Percentiles rank a stretch among this genome's conserved stretches.
Conservation (phyloP, 2,329 filamentous ascomycete species). For the Talaromyces sp. region DNA sequence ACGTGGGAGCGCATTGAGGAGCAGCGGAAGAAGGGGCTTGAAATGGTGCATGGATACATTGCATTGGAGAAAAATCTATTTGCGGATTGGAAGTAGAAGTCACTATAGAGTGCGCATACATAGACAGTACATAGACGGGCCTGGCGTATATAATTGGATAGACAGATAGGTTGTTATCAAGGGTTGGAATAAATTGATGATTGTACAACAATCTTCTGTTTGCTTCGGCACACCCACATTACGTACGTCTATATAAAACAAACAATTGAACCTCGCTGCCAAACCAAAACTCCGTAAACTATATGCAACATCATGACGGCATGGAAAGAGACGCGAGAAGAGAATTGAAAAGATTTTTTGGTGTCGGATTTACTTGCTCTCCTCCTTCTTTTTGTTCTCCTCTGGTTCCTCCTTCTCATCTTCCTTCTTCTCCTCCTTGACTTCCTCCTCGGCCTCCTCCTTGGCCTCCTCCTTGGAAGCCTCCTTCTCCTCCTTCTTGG, state of each 20-base stretch:
- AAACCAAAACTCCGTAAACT: neutral
- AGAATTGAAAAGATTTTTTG: neutral
- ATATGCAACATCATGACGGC: constrained; percentile 5
- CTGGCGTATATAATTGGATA: constrained; percentile 4
- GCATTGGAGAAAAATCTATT: constrained; percentile 51
- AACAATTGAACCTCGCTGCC: neutral
- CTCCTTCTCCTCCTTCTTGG: constrained; percentile 21
- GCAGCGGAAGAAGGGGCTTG: constrained; percentile 54
- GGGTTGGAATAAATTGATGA: neutral
- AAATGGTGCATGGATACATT: constrained; percentile 54
- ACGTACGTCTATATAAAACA: neutral
- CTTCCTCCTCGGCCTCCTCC: constrained; percentile 12
- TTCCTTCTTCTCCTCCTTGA: neutral
- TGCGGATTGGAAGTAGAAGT: constrained; percentile 41
- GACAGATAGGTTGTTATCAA: neutral
- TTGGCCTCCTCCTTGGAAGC: constrained; percentile 17
- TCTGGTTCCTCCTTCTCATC: constrained; percentile 5
- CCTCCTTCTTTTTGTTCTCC: constrained; percentile 33
- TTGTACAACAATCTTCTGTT: constrained; percentile 2
- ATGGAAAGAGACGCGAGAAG: neutral
- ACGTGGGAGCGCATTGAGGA: constrained; percentile 59
- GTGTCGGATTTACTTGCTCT: neutral
- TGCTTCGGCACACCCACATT: neutral
- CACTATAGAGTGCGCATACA: neutral
- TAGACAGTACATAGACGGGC: neutral